Percentiles rank a stretch among this genome's conserved stretches.
Conservation (phyloP, 73 alveolate species). For the Tetrahymena thermophila region DNA sequence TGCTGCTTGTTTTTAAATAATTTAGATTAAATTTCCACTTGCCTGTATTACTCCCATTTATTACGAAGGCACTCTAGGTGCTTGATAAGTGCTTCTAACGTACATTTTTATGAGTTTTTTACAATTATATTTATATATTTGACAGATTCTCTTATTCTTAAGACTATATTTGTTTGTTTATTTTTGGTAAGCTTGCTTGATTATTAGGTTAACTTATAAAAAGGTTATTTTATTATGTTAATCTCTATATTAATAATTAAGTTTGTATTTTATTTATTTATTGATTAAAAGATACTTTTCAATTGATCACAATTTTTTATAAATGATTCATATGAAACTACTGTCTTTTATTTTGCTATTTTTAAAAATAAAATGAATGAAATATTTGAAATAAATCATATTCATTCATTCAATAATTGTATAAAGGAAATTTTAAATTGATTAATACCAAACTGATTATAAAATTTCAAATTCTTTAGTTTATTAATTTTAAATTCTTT, state of each 20-base stretch:
- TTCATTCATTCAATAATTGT: not conserved
- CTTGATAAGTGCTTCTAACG: not conserved
- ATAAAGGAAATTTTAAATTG: not conserved
- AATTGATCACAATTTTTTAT: not conserved
- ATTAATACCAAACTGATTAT: no score
- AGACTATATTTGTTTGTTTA: not conserved
- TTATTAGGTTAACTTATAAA: no score
- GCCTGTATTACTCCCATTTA: not conserved
- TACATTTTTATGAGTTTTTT: not conserved
- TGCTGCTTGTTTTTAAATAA: slow-evolving; percentile 20
- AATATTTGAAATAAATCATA: not conserved
- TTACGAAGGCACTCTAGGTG: not conserved
- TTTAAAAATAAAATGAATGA: no score
- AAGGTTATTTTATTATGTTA: not conserved
- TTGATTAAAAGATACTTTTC: not conserved
- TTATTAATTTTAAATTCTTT: no score
- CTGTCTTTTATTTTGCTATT: not conserved
- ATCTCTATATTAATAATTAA: not conserved
- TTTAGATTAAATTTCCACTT: slow-evolving; percentile 2
- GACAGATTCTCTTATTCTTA: not conserved
- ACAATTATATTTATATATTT: not conserved
- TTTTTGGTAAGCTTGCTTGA: no score
- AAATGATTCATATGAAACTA: not conserved
- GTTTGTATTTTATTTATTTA: not conserved
- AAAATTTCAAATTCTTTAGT: no score